Evolutionary conservation across 345 rosid species (phyloP), one percentile per base, ranked within the genome.

Genomic region (Angophora floribunda): DNA sequence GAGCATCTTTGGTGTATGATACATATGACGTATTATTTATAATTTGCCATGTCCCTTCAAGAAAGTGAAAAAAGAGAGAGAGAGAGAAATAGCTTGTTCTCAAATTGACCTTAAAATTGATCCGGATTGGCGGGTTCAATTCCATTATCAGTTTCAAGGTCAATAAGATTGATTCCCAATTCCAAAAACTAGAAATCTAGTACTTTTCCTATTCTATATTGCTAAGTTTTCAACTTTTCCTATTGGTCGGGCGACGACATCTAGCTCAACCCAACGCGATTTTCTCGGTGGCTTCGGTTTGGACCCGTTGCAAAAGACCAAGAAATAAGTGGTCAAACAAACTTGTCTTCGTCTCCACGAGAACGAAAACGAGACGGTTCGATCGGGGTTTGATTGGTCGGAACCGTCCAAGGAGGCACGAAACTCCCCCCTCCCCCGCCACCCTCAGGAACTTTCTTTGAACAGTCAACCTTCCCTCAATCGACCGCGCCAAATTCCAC

Each of bases 81-180:
- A 63, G 13, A n/a, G 7, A 6, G 24, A 63, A n/a, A 3, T 30
- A 4, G 41, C 14, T 1, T 4, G 3, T 63, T 63, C 41, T 13
- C 9, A 2, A 13, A n/a, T 63, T 63, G 32, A 63, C 36, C 36
- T 13, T 63, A 13, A 36, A 63, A 28, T 63, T 13, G 70, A 19
- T n/a, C 9, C 0, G 30, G 9, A 63, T 17, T 2, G 15, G 5
- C 1, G n/a, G 17, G 7, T n/a, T n/a, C 9, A 7, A 63, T 63
- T 63, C 32, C 9, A n/a, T 28, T 12, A 32, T 13, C 36, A 7
- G 9, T 63, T n/a, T 63, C 41, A 13, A 63, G 36, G 32, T 63
- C 75, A 13, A n/a, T 9, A n/a, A 14, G 15, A 17, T n/a, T 3
- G 3, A 30, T 63, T 63, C 32, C 36, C 19, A 63, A 2, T n/a